Evolutionary conservation across 2,329 filamentous ascomycete species (phyloP), one percentile per base, ranked within the genome.

Genomic region (Colletotrichum brevisporum): DNA sequence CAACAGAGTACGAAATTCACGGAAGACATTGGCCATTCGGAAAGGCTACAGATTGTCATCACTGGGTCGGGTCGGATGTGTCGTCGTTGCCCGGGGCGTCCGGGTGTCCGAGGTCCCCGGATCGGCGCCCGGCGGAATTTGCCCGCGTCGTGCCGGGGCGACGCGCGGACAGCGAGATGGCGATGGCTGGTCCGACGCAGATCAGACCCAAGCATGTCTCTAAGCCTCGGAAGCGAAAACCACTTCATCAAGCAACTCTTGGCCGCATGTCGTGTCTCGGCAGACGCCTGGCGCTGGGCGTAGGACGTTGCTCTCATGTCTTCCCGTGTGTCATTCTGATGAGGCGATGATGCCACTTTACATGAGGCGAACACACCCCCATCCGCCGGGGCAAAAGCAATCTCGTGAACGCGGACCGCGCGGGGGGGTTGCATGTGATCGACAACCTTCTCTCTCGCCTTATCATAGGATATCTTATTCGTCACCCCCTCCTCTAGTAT

Each of bases 401-500:
- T 67, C 59, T 53, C 59, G 53, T 45, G 45, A 57, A 51, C 15
- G 47, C 21, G 16, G 16, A 39, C 36, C 41, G 41, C 45, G 26
- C 16, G 5, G 5, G 48, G 13, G 0, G 21, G 31, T 55, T 24
- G n/a, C 60, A 64, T 58, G 48, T 59, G 65, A 68, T 59, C 54
- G 61, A 36, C 65, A 18, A 48, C 24, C 47, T 21, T 10, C 16
- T 13, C 36, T 43, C 45, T 5, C 24, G 15, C 16, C 47, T 53
- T 57, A n/a, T n/a, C n/a, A n/a, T n/a, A n/a, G 21, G 21, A 24
- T 24, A 24, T 24, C 21, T 24, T 24, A 24, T 24, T 24, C 21
- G 21, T 24, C 21, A 24, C 21, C 21, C 21, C 21, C 21, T 24
- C 21, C 21, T 24, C 21, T 24, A 24, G 21, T 24, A 24, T 24